phyloP scores from a whole-genome alignment of 2,329 filamentous ascomycete genomes.

The Colletotrichum trifolii region DNA sequence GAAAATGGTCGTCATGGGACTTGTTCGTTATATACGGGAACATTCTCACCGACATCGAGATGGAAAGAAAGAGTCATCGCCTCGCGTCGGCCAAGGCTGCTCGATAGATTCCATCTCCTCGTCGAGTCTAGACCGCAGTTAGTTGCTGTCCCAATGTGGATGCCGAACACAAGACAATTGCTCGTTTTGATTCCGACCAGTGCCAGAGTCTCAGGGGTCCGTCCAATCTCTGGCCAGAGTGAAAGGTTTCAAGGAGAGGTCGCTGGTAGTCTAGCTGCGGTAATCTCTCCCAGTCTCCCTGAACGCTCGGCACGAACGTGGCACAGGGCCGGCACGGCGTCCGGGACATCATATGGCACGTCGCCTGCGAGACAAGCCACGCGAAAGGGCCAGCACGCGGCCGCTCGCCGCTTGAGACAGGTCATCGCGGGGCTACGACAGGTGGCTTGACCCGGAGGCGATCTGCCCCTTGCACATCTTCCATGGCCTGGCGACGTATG shows the following conservation, averaged over 20 bases:
- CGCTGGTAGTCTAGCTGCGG: conserved; percentile 14
- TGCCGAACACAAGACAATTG: neutral
- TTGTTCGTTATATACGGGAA: conserved; percentile 16
- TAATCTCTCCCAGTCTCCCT: neutral
- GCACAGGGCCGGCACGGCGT: neutral
- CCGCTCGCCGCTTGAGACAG: conserved; percentile 11
- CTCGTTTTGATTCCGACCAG: neutral
- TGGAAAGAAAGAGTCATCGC: neutral
- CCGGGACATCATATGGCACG: conserved; percentile 17
- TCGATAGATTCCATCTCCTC: neutral
- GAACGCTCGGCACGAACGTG: conserved; percentile 1
- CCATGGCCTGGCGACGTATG: no score
- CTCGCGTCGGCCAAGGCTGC: neutral
- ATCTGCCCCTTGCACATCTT: neutral
- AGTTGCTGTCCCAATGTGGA: neutral
- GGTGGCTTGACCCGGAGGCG: neutral
- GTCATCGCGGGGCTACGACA: neutral
- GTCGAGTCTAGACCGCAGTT: conserved; percentile 4
- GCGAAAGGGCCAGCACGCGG: conserved; percentile 20
- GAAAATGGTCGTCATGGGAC: conserved; percentile 28
- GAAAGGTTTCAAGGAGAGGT: conserved; percentile 3
- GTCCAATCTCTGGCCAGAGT: conserved; percentile 20
- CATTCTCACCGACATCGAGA: neutral
- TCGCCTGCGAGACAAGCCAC: conserved; percentile 3
- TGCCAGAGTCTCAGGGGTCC: conserved; percentile 1